Conservation (phyloP, 257 asterid genomes). For the Rhazya stricta region DNA sequence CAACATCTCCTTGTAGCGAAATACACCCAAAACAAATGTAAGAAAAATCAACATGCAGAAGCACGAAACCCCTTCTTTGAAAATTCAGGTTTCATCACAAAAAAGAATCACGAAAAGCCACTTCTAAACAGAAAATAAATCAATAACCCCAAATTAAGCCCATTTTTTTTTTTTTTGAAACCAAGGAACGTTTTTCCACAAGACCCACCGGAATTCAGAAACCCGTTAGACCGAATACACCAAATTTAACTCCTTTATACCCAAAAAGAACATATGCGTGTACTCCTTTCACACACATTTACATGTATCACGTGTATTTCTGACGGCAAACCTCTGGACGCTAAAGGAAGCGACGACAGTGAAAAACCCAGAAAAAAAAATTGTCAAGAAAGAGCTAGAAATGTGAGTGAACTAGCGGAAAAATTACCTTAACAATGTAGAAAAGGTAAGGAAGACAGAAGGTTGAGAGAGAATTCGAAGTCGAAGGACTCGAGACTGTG, state of each 20-base stretch:
- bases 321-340: neutral
- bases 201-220: neutral
- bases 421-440: slow-evolving; percentile 11
- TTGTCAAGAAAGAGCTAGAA: neutral
- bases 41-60: slow-evolving; percentile 22
- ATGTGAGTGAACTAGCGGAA: neutral
- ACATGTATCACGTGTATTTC: neutral
- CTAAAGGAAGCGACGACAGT: neutral
- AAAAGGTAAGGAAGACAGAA: neutral
- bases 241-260: neutral
- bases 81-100: slow-evolving; percentile 7
- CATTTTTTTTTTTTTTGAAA: neutral
- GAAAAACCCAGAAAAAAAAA: neutral
- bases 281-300: neutral
- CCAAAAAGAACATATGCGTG: neutral
- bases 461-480: neutral
- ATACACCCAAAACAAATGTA: slow-evolving; percentile 1
- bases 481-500: neutral
- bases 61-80: slow-evolving; percentile 1
- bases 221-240: neutral
- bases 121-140: neutral
- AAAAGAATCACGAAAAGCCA: neutral
- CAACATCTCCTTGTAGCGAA: neutral
- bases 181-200: neutral
- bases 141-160: neutral